Conservation (phyloP, 805 yeast genomes). For the Candida qinlingensis region DNA sequence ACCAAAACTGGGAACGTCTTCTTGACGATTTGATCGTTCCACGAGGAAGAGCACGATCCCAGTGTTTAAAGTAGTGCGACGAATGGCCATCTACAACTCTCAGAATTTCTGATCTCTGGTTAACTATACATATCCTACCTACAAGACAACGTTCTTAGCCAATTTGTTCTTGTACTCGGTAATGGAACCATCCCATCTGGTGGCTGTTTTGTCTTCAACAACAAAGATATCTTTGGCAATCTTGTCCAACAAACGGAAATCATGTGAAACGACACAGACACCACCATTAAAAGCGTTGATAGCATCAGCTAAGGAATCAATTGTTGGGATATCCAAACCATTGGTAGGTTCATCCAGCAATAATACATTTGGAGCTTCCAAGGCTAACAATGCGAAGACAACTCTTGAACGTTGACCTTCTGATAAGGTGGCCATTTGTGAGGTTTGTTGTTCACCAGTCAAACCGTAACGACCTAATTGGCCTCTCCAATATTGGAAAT, state of each 20-base stretch:
- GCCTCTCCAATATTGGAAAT: slow-evolving; percentile 97
- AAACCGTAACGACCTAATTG: slow-evolving; percentile 97
- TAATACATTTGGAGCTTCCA: slow-evolving; percentile 91
- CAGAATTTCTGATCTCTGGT: background rate
- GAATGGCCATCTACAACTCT: background rate
- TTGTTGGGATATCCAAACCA: slow-evolving; percentile 97
- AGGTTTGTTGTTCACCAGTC: slow-evolving; percentile 98
- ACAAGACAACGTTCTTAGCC: slow-evolving; percentile 84
- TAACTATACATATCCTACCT: slow-evolving; percentile 15
- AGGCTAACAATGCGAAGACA: slow-evolving; percentile 91
- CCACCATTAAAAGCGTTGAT: slow-evolving; percentile 95
- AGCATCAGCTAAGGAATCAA: slow-evolving; percentile 96
- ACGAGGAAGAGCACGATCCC: background rate
- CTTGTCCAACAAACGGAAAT: slow-evolving; percentile 94
- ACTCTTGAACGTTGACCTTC: slow-evolving; percentile 99
- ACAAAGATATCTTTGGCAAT: slow-evolving; percentile 97
- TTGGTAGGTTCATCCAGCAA: slow-evolving; percentile 98
- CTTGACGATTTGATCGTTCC: background rate
- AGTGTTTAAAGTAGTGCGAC: background rate
- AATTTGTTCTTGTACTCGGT: slow-evolving; percentile 89
- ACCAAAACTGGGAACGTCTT: background rate
- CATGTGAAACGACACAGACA: slow-evolving; percentile 97
- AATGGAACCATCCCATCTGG: slow-evolving; percentile 93
- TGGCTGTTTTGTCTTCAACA: slow-evolving; percentile 91
- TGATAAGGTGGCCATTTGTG: slow-evolving; percentile 96